phyloP scores from a whole-genome alignment of 1,284 basidiomycete genomes.

The Apiotrichum mycotoxinovorans region DNA sequence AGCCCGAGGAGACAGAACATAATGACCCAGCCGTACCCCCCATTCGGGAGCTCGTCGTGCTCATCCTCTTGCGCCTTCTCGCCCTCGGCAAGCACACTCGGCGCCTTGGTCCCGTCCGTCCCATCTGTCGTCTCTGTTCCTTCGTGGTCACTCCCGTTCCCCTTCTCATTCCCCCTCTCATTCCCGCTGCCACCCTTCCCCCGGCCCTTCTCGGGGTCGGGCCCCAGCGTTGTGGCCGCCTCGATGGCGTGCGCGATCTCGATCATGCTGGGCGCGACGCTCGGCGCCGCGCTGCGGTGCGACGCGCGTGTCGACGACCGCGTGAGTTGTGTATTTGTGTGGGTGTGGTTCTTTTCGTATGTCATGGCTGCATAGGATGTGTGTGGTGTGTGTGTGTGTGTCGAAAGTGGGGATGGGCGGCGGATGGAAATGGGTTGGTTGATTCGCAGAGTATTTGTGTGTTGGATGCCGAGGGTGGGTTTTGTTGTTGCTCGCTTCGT shows the following conservation, averaged over 20 bases:
- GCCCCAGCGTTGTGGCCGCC: background rate
- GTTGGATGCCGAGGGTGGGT: no score
- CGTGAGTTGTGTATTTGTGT: no score
- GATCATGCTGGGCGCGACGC: background rate
- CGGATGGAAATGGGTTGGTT: no score
- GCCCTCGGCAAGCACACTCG: background rate
- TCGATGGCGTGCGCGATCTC: slow-evolving; percentile 1
- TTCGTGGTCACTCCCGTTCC: no score
- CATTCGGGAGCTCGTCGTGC: slow-evolving; percentile 14
- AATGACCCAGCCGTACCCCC: slow-evolving; percentile 52
- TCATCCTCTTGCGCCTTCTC: background rate
- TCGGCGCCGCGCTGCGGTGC: background rate
- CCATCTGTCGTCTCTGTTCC: no score
- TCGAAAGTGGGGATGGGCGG: no score
- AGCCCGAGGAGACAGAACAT: slow-evolving; percentile 39
- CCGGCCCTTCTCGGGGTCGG: background rate
- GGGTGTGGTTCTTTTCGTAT: no score
- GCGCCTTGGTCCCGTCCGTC: background rate
- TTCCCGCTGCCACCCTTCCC: background rate
- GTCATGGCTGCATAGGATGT: no score
- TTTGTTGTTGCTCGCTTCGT: no score
- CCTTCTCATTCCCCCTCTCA: no score
- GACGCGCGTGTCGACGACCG: background rate
- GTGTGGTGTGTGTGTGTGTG: no score
- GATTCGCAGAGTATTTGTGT: no score